These are phyloP conservation scores for Panaeolus cyanescens DNA, from an alignment of 768 basidiomycete species.

Conservation along the genomic window DNA sequence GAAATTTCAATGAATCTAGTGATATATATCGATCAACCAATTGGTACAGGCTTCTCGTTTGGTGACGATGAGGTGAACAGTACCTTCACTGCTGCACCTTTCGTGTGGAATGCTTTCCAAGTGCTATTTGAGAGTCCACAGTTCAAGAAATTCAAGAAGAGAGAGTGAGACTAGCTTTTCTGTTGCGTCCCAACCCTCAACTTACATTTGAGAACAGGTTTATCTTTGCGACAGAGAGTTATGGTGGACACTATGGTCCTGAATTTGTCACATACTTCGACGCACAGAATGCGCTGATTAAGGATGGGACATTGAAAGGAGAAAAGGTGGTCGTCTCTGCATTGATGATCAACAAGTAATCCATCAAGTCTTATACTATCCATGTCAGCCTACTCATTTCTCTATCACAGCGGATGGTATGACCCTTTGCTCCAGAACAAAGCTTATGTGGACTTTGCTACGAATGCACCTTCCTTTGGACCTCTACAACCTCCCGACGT, in stretches of 20 bases:
- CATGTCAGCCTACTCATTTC: background rate
- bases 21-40: slow-evolving; percentile 72
- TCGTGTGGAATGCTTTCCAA: slow-evolving; percentile 66
- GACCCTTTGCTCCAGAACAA: slow-evolving; percentile 66
- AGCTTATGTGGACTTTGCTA: slow-evolving; percentile 62
- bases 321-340: slow-evolving; percentile 57
- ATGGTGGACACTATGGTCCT: slow-evolving; percentile 70
- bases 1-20: no score
- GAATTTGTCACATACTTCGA: slow-evolving; percentile 66
- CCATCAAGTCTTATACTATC: background rate
- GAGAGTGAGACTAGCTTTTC: slow-evolving; percentile 42
- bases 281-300: slow-evolving; percentile 58
- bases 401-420: slow-evolving; percentile 54
- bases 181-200: background rate
- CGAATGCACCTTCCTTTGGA: slow-evolving; percentile 67
- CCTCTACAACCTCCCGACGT: slow-evolving; percentile 52
- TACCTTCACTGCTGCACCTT: slow-evolving; percentile 54
- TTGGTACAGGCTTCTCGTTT: slow-evolving; percentile 66
- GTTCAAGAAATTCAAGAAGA: slow-evolving; percentile 51
- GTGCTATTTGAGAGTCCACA: slow-evolving; percentile 57
- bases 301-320: slow-evolving; percentile 42
- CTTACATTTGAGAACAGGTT: slow-evolving; percentile 38
- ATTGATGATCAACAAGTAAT: slow-evolving; percentile 61
- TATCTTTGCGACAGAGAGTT: slow-evolving; percentile 66
- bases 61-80: slow-evolving; percentile 60